Evolutionary conservation across 2,329 filamentous ascomycete genomes (phyloP), one percentile per base, ranked within the genome.

Genomic region (Claviceps paspali): DNA sequence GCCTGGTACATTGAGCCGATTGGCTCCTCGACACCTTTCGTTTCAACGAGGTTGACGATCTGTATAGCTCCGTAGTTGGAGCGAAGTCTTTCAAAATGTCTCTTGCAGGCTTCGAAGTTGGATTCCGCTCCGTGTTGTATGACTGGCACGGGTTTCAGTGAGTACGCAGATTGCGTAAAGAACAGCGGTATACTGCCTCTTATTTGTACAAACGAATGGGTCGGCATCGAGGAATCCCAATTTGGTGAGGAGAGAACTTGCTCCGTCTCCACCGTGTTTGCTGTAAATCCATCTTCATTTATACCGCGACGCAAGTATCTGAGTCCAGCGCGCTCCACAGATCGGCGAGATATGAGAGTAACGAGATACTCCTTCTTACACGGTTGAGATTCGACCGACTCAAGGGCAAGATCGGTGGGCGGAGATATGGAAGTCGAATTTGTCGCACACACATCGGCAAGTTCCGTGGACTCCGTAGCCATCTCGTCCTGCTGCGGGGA

Each of bases 81-180:
- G 10, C 64, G 63, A 6, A 96, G 56, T 18, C 72, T 69, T 7
- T 75, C 66, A 49, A 96, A 92, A 54, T 98, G 91, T 44, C 71
- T 76, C 41, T 71, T 76, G 52, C 91, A 82, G 0, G 88, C 88
- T 32, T 67, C 61, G 38, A 79, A 79, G 47, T 96, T 98, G 10
- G 77, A 76, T 32, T 83, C 76, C 3, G 72, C 64, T 0, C 85
- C 92, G 46, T 93, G 86, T 53, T 86, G 82, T 26, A 92, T 63
- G 11, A 82, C 71, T 0, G 88, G 86, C 9, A 82, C 69, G 0
- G 91, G 91, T 52, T 94, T 95, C 46, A 96, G 74, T 8, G 85
- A 86, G 56, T 94, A 96, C 0, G 88, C 87, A 0, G 82, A 85
- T 51, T 98, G 91, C 0, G 87, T 92, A 53, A 95, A 98, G 63